Evolutionary conservation across 352 stramenopile species (phyloP).

Genomic region (Pythium brachiatum): DNA sequence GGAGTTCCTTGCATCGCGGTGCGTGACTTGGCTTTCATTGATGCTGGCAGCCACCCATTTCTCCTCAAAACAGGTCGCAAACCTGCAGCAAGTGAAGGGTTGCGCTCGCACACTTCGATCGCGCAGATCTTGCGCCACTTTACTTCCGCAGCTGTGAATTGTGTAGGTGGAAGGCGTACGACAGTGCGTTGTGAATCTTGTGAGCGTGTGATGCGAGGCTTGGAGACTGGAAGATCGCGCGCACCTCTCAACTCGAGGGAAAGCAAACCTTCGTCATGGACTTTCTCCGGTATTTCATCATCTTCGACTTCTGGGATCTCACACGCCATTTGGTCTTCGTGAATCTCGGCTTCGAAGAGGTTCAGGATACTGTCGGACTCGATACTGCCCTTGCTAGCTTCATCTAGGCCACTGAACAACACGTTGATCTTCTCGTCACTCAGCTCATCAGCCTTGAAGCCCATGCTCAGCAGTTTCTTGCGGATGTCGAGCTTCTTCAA

Average conservation of each 20-base stretch:
- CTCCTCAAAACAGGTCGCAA: constrained; percentile 32
- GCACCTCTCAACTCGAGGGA: constrained; percentile 55
- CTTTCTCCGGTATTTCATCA: constrained; percentile 58
- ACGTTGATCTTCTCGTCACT: constrained; percentile 71
- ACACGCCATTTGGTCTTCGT: constrained; percentile 72
- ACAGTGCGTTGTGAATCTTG: constrained; percentile 30
- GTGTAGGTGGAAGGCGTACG: constrained; percentile 30
- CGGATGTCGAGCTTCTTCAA: constrained; percentile 58
- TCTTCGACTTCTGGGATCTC: constrained; percentile 78
- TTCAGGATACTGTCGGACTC: constrained; percentile 48
- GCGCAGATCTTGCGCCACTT: constrained; percentile 30
- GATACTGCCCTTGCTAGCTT: constrained; percentile 38
- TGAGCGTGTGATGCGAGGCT: constrained; percentile 7
- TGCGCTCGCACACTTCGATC: constrained; percentile 37
- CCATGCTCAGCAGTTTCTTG: constrained; percentile 55
- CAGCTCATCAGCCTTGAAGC: constrained; percentile 65
- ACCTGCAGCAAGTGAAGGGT: constrained; percentile 28
- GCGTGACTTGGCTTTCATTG: constrained; percentile 12
- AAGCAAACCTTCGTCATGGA: constrained; percentile 70
- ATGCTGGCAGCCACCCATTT: constrained; percentile 23
- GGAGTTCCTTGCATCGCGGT: not conserved
- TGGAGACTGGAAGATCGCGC: constrained; percentile 41
- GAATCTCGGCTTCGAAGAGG: constrained; percentile 65
- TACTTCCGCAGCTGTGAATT: constrained; percentile 34
- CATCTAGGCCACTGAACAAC: constrained; percentile 54